Evolutionary conservation across 768 basidiomycete species (phyloP), one percentile per base, ranked within the genome.

Genomic region (Rhodotorula sphaerocarpa): DNA sequence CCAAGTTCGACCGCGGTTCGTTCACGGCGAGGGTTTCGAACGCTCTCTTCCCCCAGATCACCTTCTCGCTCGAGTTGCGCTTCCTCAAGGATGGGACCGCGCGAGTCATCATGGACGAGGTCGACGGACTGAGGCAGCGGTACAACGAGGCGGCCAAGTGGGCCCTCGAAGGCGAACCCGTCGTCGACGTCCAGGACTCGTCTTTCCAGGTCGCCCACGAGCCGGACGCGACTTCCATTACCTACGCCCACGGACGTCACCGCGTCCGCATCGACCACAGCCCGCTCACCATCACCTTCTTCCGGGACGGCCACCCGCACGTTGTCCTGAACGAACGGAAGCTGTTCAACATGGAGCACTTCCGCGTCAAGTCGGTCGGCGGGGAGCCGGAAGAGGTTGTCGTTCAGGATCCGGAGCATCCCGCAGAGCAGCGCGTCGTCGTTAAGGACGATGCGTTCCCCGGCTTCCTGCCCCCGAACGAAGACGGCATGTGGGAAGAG

Each of bases 331-430:
- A 99, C 71, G 90, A 88, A 3, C 81, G 84, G 44, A 88, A 88
- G 3, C 79, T 99, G 34, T 79, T 99, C 66, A 92, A 97, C 70
- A 92, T 99, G 93, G 95, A 99, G 73, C 95, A 97, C 75, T 96
- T 92, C 80, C 66, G 80, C 23, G 67, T 73, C 62, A 86, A 88
- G 70, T 79, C 79, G 16, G 50, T 75, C 77, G 52, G 76, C 73
- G 76, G 78, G 64, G 79, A 79, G 46, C 71, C 78, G 16, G 65
- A 61, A 10, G 72, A 71, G 39, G 61, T 72, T 20, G 69, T 73
- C 45, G 67, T 78, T 12, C 79, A 80, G 31, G 70, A 75, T 63
- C 78, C 75, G 47, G 82, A 81, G 59, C 79, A 79, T 33, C 75
- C 78, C 16, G 76, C 81, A 31, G 77, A 77, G 27, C 55, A 72